phyloP scores from a whole-genome alignment of 345 rosid species.

The Viola odorata region DNA sequence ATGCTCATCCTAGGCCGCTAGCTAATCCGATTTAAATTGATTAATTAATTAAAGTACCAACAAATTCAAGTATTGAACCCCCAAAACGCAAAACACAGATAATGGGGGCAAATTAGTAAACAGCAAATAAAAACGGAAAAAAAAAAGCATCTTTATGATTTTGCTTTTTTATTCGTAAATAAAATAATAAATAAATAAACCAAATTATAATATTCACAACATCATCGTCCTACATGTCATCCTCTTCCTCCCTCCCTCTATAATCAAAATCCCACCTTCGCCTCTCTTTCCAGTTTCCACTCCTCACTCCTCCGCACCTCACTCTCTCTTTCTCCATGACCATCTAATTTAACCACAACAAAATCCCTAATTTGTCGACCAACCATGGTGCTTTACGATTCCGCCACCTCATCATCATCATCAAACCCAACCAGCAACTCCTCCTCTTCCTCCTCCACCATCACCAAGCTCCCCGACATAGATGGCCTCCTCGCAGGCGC shows the following conservation, averaged over 20 bases:
- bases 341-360: neutral
- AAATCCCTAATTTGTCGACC: neutral
- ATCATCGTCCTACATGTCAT: too few species aligned
- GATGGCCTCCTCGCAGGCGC: conserved; percentile 57
- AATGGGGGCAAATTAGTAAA: too few species aligned
- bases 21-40: too few species aligned
- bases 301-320: conserved; percentile 10
- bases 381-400: conserved; percentile 34
- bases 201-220: too few species aligned
- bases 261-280: neutral
- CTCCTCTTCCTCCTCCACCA: conserved; percentile 29
- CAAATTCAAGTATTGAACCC: too few species aligned
- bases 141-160: too few species aligned
- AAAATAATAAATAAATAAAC: too few species aligned
- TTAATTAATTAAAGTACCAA: too few species aligned
- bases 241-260: neutral
- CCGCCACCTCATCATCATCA: conserved; percentile 16
- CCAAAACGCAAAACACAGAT: too few species aligned
- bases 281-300: conserved; percentile 11
- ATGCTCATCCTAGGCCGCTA: too few species aligned
- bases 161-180: too few species aligned
- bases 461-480: conserved; percentile 31
- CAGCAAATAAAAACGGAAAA: too few species aligned
- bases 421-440: conserved; percentile 7
- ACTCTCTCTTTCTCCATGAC: neutral